Evolutionary conservation across 176 grass and related monocot species (phyloP), one percentile per base, ranked within the genome.

Genomic region (Olyra latifolia): DNA sequence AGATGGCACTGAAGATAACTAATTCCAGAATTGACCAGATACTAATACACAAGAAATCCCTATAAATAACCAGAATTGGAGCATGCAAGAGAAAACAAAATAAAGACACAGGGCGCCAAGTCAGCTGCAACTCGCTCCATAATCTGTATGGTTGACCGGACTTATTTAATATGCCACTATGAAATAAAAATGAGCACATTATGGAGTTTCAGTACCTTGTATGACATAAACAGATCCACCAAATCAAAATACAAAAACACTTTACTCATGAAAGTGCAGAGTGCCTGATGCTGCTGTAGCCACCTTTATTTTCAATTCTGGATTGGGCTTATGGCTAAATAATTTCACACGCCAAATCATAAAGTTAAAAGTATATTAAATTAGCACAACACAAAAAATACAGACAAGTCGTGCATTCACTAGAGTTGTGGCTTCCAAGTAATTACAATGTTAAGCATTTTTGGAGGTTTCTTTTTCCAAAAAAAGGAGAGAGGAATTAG

Each of bases 311-410:
- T 59, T 59, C 29, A 79, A 16, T 79, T 66, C 44, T 39, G 52
- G 17, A 40, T 66, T 53, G 28, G 20, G 40, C 11, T 53, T 25
- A 53, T 7, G 5, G n/a, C 20, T 53, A 45, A 35, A 52, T 24
- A 78, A 65, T 52, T 48, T 45, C 40, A 52, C 46, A 25, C 40
- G 32, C 8, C 8, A 66, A 54, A 67, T 79, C 14, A 54, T 79
- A 28, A 53, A 52, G 44, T 76, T 54, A 23, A 79, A 66, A n/a
- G 27, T 39, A 67, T 66, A 66, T 16, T 10, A 67, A 79, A 67
- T 17, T 23, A 79, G 32, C 13, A 67, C 62, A 54, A 17, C 27
- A 78, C 23, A 47, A 77, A 3, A 7, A n/a, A 53, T 54, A 59
- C 58, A 75, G 7, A 43, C 20, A 72, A 22, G 6, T 38, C 19